Evolutionary conservation across 371 early-diverging fungal genomes (phyloP).

Genomic region (Mucor indicus): DNA sequence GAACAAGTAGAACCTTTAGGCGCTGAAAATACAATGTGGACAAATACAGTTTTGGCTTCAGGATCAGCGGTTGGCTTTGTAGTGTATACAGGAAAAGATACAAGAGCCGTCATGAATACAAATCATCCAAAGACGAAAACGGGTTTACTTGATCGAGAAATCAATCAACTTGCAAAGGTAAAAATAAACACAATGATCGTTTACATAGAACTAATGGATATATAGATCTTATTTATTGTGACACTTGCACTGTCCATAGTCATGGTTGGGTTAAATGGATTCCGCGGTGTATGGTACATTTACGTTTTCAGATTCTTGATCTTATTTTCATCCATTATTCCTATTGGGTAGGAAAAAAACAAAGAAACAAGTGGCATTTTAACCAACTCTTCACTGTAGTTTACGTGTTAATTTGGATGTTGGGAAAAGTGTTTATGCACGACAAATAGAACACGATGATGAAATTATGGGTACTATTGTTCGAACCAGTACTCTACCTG

Average conservation of each 20-base stretch:
- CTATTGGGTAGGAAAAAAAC: slow-evolving; percentile 72
- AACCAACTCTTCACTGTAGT: too few relatives aligned
- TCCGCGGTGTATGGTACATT: slow-evolving; percentile 87
- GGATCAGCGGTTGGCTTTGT: slow-evolving; percentile 92
- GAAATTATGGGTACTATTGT: slow-evolving; percentile 90
- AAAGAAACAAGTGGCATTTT: too few relatives aligned
- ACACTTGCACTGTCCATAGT: slow-evolving; percentile 79
- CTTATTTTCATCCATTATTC: slow-evolving; percentile 97
- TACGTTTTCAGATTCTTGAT: slow-evolving; percentile 95
- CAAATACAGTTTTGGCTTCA: slow-evolving; percentile 97
- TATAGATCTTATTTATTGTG: slow-evolving; percentile 81
- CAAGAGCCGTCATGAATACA: slow-evolving; percentile 98
- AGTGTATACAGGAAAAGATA: slow-evolving; percentile 97
- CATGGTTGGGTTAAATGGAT: slow-evolving; percentile 91
- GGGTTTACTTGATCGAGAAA: slow-evolving; percentile 93
- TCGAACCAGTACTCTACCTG: slow-evolving; percentile 96
- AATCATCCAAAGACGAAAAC: slow-evolving; percentile 93
- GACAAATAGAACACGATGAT: slow-evolving; percentile 78
- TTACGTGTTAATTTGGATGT: slow-evolving; percentile 97
- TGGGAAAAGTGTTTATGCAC: slow-evolving; percentile 93
- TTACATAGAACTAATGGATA: not conserved
- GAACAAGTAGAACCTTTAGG: slow-evolving; percentile 69
- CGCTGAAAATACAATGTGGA: slow-evolving; percentile 97
- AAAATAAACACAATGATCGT: not conserved
- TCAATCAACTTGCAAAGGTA: slow-evolving; percentile 93